A percentile compares a stretch with the other conserved stretches of the same genome.
Evolutionary conservation across 192 early-diverging fungal species (phyloP).

Genomic region (Geranomyces michiganensis): DNA sequence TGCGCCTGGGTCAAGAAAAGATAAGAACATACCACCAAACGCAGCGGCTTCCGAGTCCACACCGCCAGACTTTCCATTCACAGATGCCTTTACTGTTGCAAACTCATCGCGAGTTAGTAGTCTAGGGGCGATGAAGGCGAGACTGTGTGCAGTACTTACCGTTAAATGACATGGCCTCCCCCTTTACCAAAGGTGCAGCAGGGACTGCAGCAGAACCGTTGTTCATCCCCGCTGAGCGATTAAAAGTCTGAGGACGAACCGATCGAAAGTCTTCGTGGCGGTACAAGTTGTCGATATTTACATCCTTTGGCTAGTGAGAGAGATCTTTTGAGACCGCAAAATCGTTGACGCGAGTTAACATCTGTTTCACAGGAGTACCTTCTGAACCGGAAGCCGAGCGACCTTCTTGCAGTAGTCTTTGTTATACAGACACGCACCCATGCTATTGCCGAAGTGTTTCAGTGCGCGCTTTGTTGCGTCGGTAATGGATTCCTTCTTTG

Average conservation of each 20-base stretch:
- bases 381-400: not conserved
- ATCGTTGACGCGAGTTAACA: not conserved
- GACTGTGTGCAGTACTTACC: too few species aligned
- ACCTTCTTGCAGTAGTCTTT: conserved; percentile 58
- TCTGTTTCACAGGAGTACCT: too few species aligned
- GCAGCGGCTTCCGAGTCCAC: too few species aligned
- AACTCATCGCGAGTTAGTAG: too few species aligned
- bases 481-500: conserved; percentile 87
- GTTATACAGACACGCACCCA: conserved; percentile 88
- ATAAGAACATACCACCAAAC: too few species aligned
- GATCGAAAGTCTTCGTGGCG: conserved; percentile 13
- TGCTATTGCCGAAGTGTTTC: conserved; percentile 79
- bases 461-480: conserved; percentile 90
- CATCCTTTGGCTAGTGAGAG: not conserved
- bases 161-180: not conserved
- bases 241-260: not conserved
- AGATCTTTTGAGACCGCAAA: not conserved
- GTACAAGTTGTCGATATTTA: not conserved
- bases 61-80: too few species aligned
- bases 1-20: too few species aligned
- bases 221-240: conserved; percentile 5
- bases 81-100: too few species aligned
- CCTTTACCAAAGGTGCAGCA: not conserved
- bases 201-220: not conserved
- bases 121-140: too few species aligned